These are phyloP conservation scores for Phaeosphaeria sp. DNA, from an alignment of 2,329 filamentous ascomycete species.

Conservation along the genomic window DNA sequence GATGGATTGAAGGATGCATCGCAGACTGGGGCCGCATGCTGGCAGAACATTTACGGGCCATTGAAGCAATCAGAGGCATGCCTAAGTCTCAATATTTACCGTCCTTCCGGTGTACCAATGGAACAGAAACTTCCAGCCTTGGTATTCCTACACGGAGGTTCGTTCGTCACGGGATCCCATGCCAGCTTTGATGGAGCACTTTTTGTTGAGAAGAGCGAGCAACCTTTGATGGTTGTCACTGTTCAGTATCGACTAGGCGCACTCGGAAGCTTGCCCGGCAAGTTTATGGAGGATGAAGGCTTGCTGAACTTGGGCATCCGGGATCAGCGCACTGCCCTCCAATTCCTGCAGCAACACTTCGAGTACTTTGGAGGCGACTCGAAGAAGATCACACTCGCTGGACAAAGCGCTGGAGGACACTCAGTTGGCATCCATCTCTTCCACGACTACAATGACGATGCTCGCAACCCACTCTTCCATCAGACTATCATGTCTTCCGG, in stretches of 20 bases:
- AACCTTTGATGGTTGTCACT: constrained; percentile 44
- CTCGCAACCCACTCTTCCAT: constrained; percentile 39
- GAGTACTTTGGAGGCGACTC: constrained; percentile 48
- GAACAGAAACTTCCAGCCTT: constrained; percentile 40
- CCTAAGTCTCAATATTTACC: constrained; percentile 42
- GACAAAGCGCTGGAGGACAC: constrained; percentile 50
- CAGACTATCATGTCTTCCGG: constrained; percentile 45
- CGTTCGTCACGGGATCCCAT: constrained; percentile 39
- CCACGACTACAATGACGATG: constrained; percentile 44
- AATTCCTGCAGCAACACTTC: constrained; percentile 52
- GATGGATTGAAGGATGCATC: constrained; percentile 50
- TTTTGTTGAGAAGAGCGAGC: constrained; percentile 39
- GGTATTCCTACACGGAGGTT: constrained; percentile 40
- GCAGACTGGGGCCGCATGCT: constrained; percentile 52
- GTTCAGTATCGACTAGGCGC: constrained; percentile 45
- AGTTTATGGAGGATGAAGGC: constrained; percentile 42
- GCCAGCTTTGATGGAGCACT: constrained; percentile 43
- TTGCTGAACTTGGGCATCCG: constrained; percentile 43
- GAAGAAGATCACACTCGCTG: constrained; percentile 49
- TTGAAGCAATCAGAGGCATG: constrained; percentile 42
- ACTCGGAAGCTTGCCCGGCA: constrained; percentile 41
- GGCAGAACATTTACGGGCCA: constrained; percentile 50
- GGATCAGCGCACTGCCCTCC: constrained; percentile 39
- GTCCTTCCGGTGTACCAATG: constrained; percentile 33
- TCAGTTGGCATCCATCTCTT: constrained; percentile 46